phyloP scores from a whole-genome alignment of 192 early-diverging fungal genomes.

The Coemansia brasiliensis region DNA sequence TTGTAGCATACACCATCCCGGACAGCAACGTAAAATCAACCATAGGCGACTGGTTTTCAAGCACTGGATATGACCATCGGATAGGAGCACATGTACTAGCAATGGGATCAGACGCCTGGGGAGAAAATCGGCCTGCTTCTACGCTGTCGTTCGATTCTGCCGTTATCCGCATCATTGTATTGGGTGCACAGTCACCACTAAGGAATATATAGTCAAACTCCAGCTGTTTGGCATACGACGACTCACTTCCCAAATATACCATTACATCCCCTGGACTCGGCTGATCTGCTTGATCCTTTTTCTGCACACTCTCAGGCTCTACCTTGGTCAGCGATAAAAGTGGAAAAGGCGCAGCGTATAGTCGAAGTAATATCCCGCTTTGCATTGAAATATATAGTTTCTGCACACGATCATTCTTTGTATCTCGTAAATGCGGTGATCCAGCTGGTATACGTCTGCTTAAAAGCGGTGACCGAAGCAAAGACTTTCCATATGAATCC shows the following conservation, averaged over 20 bases:
- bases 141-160: background rate
- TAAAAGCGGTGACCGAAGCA: background rate
- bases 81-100: background rate
- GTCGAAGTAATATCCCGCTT: slow-evolving; percentile 22
- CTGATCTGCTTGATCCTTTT: background rate
- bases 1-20: slow-evolving; percentile 16
- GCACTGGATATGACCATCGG: slow-evolving; percentile 2
- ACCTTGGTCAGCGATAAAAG: slow-evolving; percentile 16
- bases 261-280: slow-evolving; percentile 11
- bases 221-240: background rate
- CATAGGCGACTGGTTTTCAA: slow-evolving; percentile 35
- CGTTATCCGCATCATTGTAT: slow-evolving; percentile 17
- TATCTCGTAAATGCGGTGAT: background rate
- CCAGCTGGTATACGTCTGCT: background rate
- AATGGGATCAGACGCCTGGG: background rate
- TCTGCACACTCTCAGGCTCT: background rate
- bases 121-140: background rate
- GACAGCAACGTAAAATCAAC: slow-evolving; percentile 14
- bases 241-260: slow-evolving; percentile 10
- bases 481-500: background rate
- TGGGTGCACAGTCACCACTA: slow-evolving; percentile 29
- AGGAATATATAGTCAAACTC: slow-evolving; percentile 22
- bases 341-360: slow-evolving; percentile 9
- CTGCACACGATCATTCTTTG: slow-evolving; percentile 15
- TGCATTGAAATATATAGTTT: slow-evolving; percentile 27